Evolutionary conservation across 257 asterid species (phyloP).

Genomic region (Thymus quinquecostatus): DNA sequence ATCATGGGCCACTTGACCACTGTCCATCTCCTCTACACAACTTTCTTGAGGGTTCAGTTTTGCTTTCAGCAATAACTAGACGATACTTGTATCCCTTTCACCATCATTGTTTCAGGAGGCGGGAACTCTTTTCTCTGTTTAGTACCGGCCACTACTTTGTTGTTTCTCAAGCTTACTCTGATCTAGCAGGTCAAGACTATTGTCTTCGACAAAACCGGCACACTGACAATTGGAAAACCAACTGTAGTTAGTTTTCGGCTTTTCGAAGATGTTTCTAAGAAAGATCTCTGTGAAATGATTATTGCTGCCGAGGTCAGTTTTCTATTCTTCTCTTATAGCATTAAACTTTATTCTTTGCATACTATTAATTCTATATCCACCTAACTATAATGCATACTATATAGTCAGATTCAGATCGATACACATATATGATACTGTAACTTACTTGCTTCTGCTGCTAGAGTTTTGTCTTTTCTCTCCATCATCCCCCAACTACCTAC

Average conservation of each 20-base stretch:
- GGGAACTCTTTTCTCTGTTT: constrained; percentile 13
- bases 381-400: too few species aligned
- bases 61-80: neutral
- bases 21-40: constrained; percentile 13
- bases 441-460: too few species aligned
- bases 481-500: too few species aligned
- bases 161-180: constrained; percentile 22
- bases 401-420: too few species aligned
- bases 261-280: constrained; percentile 68
- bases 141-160: constrained; percentile 13
- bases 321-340: constrained; percentile 3
- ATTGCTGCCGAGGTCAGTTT: constrained; percentile 88
- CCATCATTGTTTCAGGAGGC: neutral
- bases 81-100: neutral
- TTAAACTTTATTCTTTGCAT: constrained; percentile 6
- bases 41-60: neutral
- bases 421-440: too few species aligned
- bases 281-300: constrained; percentile 81
- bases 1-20: neutral
- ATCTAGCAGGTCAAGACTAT: constrained; percentile 72
- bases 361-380: too few species aligned
- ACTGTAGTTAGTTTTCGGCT: constrained; percentile 81
- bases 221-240: constrained; percentile 89
- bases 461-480: too few species aligned
- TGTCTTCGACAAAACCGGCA: constrained; percentile 94